Conservation (phyloP, 2,329 filamentous ascomycete species). For the Clathrospora elynae region DNA sequence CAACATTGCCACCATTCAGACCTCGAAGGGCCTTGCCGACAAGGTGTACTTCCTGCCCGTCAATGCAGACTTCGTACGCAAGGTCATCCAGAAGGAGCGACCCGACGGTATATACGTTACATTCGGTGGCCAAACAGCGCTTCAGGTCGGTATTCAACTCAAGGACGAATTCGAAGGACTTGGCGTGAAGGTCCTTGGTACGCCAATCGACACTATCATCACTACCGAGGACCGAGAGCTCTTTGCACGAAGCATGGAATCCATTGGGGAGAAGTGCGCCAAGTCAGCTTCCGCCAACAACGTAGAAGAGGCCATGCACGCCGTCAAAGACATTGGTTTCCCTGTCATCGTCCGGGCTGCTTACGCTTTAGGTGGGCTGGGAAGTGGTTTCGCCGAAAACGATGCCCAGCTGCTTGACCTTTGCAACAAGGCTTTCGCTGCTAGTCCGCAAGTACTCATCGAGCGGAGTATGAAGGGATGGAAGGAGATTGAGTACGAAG, state of each 20-base stretch:
- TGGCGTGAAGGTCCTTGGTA: constrained; percentile 92
- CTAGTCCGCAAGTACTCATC: constrained; percentile 93
- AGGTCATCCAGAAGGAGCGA: constrained; percentile 92
- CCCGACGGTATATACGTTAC: constrained; percentile 98
- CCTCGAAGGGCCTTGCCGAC: constrained; percentile 94
- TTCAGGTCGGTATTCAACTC: constrained; percentile 95
- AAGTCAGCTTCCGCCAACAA: constrained; percentile 93
- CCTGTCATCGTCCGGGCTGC: constrained; percentile 97
- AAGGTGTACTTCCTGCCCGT: constrained; percentile 99
- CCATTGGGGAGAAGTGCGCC: constrained; percentile 95
- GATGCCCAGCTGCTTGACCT: constrained; percentile 81
- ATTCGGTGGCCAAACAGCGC: constrained; percentile 94
- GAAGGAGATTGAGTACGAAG: constrained; percentile 99
- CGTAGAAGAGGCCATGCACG: constrained; percentile 84
- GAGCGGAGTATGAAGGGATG: constrained; percentile 99
- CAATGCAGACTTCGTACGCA: constrained; percentile 94
- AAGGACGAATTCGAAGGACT: constrained; percentile 95
- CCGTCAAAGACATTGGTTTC: constrained; percentile 89
- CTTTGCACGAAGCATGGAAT: constrained; percentile 97
- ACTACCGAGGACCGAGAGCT: constrained; percentile 97
- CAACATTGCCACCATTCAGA: constrained; percentile 98
- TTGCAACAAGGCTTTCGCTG: constrained; percentile 93
- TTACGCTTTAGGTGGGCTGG: constrained; percentile 91
- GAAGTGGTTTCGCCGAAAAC: constrained; percentile 93
- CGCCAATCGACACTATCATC: constrained; percentile 96